Base-by-base conservation (phyloP, 176 grass and related monocot genomes). In the Triticum dicoccoides region DNA sequence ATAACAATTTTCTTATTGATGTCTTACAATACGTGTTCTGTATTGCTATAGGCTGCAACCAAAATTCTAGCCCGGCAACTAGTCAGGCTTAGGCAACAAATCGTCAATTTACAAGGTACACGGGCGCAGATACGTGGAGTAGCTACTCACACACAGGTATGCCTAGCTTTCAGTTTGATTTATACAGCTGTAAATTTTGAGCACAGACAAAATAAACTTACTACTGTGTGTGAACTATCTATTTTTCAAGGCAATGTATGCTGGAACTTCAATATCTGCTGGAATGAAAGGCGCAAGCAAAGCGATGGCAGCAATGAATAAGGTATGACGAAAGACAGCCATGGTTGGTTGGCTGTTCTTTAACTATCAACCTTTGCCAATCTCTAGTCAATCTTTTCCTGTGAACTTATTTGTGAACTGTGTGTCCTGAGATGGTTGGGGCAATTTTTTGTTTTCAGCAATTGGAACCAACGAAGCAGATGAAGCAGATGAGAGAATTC, bases 231-330 rank as follows among this genome's bases (percentile, higher is more conserved):
- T 47, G 18, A 35, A 87, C 15, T 24, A 69, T 94, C 63, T 82
- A 23, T 85, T 86, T 86, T 35, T 35, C 49, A 80, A 99, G 97
- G 97, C 97, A 84, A 94, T 99, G 97, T 59, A 99, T 49, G 97
- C 97, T 0, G 95, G 90, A 35, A 99, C 97, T 86, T 99, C 97
- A 85, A 99, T 99, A 86, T 99, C 97, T 82, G 88, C 97, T 87
- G 97, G 97, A 77, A 99, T 99, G 97, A 99, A 99, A 87, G 97
- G 97, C 67, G 97, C 94, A 85, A 99, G 94, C 87, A 99, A 94
- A 94, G 97, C 94, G 54, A 99, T 99, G 97, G 82, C 97, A 80
- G 92, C 97, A 32, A 99, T 99, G 97, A 99, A 99, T 88, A 99
- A 99, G 97, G 97, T 96, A 91, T 5, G 42, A 47, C 35, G 70